Conservation (phyloP, 2,329 filamentous ascomycete species). For the Botrytis byssoidea region DNA sequence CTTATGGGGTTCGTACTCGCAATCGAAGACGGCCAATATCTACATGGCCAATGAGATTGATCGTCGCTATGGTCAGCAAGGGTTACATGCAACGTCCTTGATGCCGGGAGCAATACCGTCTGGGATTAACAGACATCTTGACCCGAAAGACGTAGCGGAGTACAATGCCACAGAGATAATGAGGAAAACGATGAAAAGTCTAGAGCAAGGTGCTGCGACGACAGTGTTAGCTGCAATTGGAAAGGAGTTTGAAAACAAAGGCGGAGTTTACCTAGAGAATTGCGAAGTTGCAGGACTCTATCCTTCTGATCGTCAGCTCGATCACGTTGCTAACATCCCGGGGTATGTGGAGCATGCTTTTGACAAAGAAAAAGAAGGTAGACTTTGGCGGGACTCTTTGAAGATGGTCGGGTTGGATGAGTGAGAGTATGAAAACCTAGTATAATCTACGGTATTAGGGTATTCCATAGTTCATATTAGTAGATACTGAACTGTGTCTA, state of each 20-base stretch:
- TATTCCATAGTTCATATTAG: not conserved
- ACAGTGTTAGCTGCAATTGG: constrained; percentile 43
- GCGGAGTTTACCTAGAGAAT: constrained; percentile 4
- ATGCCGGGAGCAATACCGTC: not conserved
- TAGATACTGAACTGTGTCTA: not conserved
- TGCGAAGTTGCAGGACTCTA: not conserved
- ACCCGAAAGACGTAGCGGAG: not conserved
- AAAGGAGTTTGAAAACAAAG: constrained; percentile 42
- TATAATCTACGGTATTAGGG: not conserved
- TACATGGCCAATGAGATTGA: not conserved
- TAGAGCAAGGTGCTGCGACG: constrained; percentile 40
- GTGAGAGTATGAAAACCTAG: not conserved
- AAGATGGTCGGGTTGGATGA: not conserved
- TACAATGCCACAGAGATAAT: not conserved
- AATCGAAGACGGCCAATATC: not conserved
- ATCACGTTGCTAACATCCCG: not conserved
- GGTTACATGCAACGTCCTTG: not conserved
- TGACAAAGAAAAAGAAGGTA: not conserved
- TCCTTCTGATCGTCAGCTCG: not conserved
- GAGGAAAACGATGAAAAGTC: not conserved
- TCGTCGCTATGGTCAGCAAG: not conserved
- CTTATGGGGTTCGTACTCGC: not conserved
- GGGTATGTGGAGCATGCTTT: not conserved
- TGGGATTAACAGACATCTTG: not conserved
- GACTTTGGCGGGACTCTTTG: not conserved